Conservation (phyloP, 768 basidiomycete genomes). For the Myochromella boudieri region DNA sequence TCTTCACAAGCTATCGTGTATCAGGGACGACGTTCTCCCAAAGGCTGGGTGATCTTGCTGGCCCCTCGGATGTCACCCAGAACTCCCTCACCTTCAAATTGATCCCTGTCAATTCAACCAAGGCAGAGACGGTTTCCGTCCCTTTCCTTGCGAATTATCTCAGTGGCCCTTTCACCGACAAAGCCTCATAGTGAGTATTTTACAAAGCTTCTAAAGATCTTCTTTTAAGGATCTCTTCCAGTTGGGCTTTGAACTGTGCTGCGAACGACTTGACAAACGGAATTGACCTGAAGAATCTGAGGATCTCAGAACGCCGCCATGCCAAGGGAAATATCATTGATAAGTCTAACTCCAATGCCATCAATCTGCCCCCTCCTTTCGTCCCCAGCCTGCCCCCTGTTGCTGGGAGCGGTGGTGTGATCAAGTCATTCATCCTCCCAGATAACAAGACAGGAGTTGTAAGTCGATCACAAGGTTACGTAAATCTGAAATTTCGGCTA, state of each 20-base stretch:
- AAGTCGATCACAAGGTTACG: slow-evolving; percentile 19
- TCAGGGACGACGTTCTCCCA: slow-evolving; percentile 50
- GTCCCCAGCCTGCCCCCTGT: slow-evolving; percentile 45
- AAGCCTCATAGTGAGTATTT: slow-evolving; percentile 46
- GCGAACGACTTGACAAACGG: slow-evolving; percentile 52
- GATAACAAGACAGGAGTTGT: slow-evolving; percentile 61
- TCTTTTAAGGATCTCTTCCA: slow-evolving; percentile 6
- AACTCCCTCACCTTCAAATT: slow-evolving; percentile 48
- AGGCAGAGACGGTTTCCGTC: slow-evolving; percentile 46
- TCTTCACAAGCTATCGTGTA: slow-evolving; percentile 58
- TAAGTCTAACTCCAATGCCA: slow-evolving; percentile 35
- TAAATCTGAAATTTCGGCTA: not conserved
- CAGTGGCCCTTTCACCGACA: slow-evolving; percentile 50
- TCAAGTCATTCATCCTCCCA: slow-evolving; percentile 56
- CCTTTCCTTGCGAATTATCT: slow-evolving; percentile 52
- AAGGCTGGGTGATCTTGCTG: slow-evolving; percentile 55
- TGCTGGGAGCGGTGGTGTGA: slow-evolving; percentile 47
- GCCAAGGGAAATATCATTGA: slow-evolving; percentile 43
- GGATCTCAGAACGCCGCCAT: slow-evolving; percentile 7
- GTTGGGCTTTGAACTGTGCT: slow-evolving; percentile 44
- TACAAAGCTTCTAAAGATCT: not conserved
- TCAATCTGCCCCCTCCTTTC: slow-evolving; percentile 48
- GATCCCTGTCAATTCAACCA: slow-evolving; percentile 44
- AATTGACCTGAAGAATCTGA: slow-evolving; percentile 34
- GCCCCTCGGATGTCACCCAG: slow-evolving; percentile 47